Conservation (phyloP, 108 stramenopile species). For the Conticribra guillardii region DNA sequence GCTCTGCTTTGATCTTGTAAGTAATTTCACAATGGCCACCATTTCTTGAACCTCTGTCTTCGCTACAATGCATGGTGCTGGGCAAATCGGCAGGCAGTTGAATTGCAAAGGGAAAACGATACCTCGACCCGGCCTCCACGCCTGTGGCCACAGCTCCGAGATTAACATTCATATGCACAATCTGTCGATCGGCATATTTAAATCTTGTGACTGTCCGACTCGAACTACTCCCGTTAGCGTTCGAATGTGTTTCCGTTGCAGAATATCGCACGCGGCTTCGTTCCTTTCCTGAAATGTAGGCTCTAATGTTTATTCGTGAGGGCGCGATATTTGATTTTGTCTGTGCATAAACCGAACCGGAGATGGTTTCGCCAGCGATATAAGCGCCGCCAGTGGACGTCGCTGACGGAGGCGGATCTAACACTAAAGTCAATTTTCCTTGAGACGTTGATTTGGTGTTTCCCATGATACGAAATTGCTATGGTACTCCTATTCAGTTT, state of each 20-base stretch:
- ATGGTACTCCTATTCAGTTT: no score
- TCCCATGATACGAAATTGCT: neutral
- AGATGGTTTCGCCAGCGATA: neutral
- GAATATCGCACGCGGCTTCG: slow-evolving; percentile 6
- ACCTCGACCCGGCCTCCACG: neutral
- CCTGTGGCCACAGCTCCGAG: neutral
- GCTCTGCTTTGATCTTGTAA: slow-evolving; percentile 19
- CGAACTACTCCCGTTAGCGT: neutral
- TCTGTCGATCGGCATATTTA: neutral
- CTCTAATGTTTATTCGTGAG: neutral
- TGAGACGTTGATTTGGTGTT: neutral
- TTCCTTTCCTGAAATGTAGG: slow-evolving; percentile 13
- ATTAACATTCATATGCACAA: neutral
- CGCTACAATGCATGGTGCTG: slow-evolving; percentile 8
- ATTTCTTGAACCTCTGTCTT: neutral
- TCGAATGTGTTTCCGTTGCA: neutral
- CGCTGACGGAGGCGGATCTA: neutral
- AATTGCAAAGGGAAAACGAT: slow-evolving; percentile 14
- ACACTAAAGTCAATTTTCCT: neutral
- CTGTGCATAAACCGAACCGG: neutral
- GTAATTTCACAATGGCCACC: slow-evolving; percentile 1
- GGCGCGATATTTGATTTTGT: neutral
- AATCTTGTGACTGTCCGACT: neutral
- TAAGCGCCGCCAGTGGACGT: neutral
- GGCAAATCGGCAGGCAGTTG: slow-evolving; percentile 9